Base-by-base conservation (phyloP, 2,329 filamentous ascomycete species). In the Cladorrhinum sp. region DNA sequence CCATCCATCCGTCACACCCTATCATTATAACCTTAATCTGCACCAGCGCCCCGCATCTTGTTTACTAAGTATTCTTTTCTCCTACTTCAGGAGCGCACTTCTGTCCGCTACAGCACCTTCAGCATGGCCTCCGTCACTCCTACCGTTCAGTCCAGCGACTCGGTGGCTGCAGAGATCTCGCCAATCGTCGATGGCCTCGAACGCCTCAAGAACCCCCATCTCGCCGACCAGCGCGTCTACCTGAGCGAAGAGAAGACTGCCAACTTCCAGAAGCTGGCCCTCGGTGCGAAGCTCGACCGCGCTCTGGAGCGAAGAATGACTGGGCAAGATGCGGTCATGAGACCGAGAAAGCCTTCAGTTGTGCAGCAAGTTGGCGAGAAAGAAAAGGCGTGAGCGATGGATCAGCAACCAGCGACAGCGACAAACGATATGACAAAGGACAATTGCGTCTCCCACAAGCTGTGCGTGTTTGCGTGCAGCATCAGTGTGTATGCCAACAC, bases 241-340 rank as follows among this genome's bases (percentile, higher is more conserved):
- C 85, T 93, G 65, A 89, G 81, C 72, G 85, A 89, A 64, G 87
- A 93, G 75, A 96, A 96, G 81, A 85, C 83, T 20, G 90, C 91
- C 70, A 88, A 89, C 73, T 81, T 96, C 75, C 88, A 86, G 79
- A 96, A 96, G 78, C 83, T 96, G 61, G 92, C 92, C 38, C 84
- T 96, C 56, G 90, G 92, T 52, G 92, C 92, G 62, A 96, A 96
- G 78, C 85, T 96, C 45, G 92, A 96, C 74, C 87, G 93, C 62
- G 92, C 93, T 22, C 85, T 97, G 58, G 89, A 89, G 67, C 84
- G 92, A 66, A 85, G 93, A 70, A 95, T 96, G 92, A 89, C 85
- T 25, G 79, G 90, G 67, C 93, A 97, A 76, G 93, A 97, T 70
- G 93, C 93, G 66, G 88, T 91, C 74, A 93, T 95, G 82, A 86